Percentiles rank a stretch among this genome's conserved stretches.
Evolutionary conservation across 2,329 filamentous ascomycete species (phyloP).

Genomic region (Fusarium tuaranense): DNA sequence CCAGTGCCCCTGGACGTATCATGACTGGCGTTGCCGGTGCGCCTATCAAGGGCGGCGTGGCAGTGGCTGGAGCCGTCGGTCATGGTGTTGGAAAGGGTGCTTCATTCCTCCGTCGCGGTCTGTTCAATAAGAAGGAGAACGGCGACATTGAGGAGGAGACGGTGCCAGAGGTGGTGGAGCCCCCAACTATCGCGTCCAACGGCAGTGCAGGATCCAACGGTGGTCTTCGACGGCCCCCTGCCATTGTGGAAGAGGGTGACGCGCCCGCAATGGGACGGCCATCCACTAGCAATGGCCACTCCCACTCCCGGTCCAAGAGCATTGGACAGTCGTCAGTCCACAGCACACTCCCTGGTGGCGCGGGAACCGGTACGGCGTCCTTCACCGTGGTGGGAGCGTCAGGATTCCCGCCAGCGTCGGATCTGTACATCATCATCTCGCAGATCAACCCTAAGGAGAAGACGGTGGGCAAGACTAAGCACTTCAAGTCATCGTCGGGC

Average conservation of each 20-base stretch:
- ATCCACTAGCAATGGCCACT: slow-evolving; percentile 54
- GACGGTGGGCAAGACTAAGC: slow-evolving; percentile 91
- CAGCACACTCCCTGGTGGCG: slow-evolving; percentile 70
- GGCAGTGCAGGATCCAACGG: slow-evolving; percentile 52
- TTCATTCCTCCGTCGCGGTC: slow-evolving; percentile 87
- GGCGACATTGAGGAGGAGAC: slow-evolving; percentile 64
- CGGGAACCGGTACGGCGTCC: slow-evolving; percentile 78
- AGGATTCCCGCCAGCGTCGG: slow-evolving; percentile 80
- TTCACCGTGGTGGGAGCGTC: slow-evolving; percentile 84
- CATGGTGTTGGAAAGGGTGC: slow-evolving; percentile 90
- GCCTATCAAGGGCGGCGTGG: slow-evolving; percentile 92
- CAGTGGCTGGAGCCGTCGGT: slow-evolving; percentile 77
- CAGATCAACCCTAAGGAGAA: slow-evolving; percentile 78
- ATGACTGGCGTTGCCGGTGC: slow-evolving; percentile 84
- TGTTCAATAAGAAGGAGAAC: slow-evolving; percentile 78
- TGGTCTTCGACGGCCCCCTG: slow-evolving; percentile 57
- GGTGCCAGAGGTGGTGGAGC: slow-evolving; percentile 55
- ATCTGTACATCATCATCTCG: slow-evolving; percentile 82
- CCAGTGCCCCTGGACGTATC: slow-evolving; percentile 85
- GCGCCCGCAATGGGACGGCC: slow-evolving; percentile 37
- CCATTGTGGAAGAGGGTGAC: slow-evolving; percentile 48
- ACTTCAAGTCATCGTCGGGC: slow-evolving; percentile 79
- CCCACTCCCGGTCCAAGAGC: slow-evolving; percentile 67
- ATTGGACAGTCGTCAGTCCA: slow-evolving; percentile 74
- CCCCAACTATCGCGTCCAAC: slow-evolving; percentile 49